Conservation (phyloP, 176 grass and related monocot genomes). For the Oryza rufipogon region DNA sequence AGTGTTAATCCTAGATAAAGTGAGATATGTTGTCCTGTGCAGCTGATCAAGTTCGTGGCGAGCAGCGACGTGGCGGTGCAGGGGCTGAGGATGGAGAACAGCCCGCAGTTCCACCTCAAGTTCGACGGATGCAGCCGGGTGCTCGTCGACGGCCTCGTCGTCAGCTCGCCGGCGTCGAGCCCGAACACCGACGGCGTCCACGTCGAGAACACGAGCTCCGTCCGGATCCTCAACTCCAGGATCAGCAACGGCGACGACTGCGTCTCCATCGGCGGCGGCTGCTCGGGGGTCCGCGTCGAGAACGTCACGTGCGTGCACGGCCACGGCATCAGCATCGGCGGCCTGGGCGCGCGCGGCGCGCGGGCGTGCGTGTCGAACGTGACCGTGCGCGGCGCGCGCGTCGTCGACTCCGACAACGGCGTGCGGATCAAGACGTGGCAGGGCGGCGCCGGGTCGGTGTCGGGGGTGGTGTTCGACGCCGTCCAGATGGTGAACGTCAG, state of each 20-base stretch:
- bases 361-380: slow-evolving; percentile 81
- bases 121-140: slow-evolving; percentile 74
- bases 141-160: slow-evolving; percentile 51
- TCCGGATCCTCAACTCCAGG: slow-evolving; percentile 59
- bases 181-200: slow-evolving; percentile 92
- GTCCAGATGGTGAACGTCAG: slow-evolving; percentile 71
- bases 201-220: slow-evolving; percentile 73
- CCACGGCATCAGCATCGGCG: slow-evolving; percentile 90
- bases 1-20: background rate
- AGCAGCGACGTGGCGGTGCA: slow-evolving; percentile 59
- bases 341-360: slow-evolving; percentile 70
- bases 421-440: slow-evolving; percentile 93
- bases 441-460: slow-evolving; percentile 62
- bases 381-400: slow-evolving; percentile 53
- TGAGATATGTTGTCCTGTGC: slow-evolving; percentile 9
- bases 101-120: slow-evolving; percentile 84
- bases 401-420: slow-evolving; percentile 71
- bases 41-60: slow-evolving; percentile 65
- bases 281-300: slow-evolving; percentile 59
- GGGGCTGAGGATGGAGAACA: slow-evolving; percentile 66
- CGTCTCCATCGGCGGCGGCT: slow-evolving; percentile 71
- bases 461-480: slow-evolving; percentile 55
- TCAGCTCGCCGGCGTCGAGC: slow-evolving; percentile 63
- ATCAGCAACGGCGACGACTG: slow-evolving; percentile 87
- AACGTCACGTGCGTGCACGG: slow-evolving; percentile 70